Evolutionary conservation across 345 rosid species (phyloP).

Genomic region (Salix arbutifolia): DNA sequence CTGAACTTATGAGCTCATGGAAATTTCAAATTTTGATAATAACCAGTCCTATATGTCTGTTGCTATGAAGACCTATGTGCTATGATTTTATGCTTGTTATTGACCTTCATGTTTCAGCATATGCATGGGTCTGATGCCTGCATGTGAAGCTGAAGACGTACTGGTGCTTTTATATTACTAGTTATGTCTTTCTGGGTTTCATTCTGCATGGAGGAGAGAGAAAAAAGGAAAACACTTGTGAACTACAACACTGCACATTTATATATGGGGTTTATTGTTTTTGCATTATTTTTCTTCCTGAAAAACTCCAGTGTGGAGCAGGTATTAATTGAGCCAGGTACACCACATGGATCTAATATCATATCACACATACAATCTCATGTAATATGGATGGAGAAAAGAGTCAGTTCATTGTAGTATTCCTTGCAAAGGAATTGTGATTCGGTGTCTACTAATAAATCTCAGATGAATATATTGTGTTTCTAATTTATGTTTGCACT

Average conservation of each 20-base stretch:
- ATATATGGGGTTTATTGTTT: not conserved
- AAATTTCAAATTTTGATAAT: constrained; percentile 9
- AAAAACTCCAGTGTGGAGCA: constrained; percentile 28
- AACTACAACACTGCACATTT: not conserved
- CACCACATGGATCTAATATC: constrained; percentile 87
- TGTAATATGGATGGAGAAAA: constrained; percentile 92
- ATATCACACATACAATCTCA: constrained; percentile 92
- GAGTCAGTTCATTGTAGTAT: constrained; percentile 41
- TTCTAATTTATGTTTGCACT: constrained; percentile 3
- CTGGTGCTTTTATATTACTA: not conserved
- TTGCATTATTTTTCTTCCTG: not conserved
- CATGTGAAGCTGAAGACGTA: not conserved
- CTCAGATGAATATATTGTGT: not conserved
- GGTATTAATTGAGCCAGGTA: constrained; percentile 92
- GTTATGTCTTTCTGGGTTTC: not conserved
- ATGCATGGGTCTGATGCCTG: not conserved
- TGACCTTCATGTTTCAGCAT: not conserved
- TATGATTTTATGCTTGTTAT: constrained; percentile 19
- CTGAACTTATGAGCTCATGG: not conserved
- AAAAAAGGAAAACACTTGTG: not conserved
- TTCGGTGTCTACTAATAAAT: not conserved
- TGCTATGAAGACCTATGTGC: constrained; percentile 73
- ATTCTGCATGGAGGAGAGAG: not conserved
- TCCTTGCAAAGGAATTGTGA: not conserved
- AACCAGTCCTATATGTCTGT: constrained; percentile 18